These are phyloP conservation scores for Penicillium simplicissimum DNA, from an alignment of 495 filamentous ascomycete species.

Conservation along the genomic window DNA sequence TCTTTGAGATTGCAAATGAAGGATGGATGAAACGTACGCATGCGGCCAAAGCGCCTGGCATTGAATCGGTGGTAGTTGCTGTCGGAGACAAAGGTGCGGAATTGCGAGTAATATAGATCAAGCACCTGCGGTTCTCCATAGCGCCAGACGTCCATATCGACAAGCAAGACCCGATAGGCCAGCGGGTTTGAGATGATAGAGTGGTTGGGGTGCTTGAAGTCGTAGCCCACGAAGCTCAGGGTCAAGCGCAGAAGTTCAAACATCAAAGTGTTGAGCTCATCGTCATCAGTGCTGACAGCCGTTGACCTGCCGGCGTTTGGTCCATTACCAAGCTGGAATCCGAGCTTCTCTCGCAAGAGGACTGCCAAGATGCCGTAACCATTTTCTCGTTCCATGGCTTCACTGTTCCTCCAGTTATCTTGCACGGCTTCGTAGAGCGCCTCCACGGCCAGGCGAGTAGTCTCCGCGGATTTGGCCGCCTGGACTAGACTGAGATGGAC, in stretches of 20 bases:
- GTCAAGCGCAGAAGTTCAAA: constrained; percentile 73
- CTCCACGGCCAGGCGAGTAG: constrained; percentile 73
- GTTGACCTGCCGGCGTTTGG: constrained; percentile 36
- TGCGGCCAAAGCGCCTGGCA: constrained; percentile 75
- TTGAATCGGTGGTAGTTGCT: constrained; percentile 95
- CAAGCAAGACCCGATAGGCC: constrained; percentile 85
- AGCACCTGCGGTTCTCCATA: constrained; percentile 71
- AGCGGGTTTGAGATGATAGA: constrained; percentile 95
- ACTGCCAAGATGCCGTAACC: constrained; percentile 86
- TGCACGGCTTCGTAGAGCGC: constrained; percentile 81
- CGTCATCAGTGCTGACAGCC: constrained; percentile 30
- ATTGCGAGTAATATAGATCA: constrained; percentile 89
- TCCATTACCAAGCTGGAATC: constrained; percentile 35
- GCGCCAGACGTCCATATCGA: constrained; percentile 92
- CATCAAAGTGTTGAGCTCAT: constrained; percentile 63
- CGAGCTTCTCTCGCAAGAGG: constrained; percentile 75
- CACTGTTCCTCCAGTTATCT: constrained; percentile 94
- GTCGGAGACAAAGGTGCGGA: constrained; percentile 73
- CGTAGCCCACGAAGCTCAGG: constrained; percentile 84
- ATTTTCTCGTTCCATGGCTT: constrained; percentile 95
- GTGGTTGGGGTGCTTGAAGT: constrained; percentile 69
- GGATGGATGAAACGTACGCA: constrained; percentile 65
- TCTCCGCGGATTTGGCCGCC: constrained; percentile 64
- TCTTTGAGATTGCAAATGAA: background rate
- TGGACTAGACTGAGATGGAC: constrained; percentile 83